These are phyloP conservation scores for Endotrypanum monterogeii DNA, from an alignment of 208 protist species.

Conservation along the genomic window DNA sequence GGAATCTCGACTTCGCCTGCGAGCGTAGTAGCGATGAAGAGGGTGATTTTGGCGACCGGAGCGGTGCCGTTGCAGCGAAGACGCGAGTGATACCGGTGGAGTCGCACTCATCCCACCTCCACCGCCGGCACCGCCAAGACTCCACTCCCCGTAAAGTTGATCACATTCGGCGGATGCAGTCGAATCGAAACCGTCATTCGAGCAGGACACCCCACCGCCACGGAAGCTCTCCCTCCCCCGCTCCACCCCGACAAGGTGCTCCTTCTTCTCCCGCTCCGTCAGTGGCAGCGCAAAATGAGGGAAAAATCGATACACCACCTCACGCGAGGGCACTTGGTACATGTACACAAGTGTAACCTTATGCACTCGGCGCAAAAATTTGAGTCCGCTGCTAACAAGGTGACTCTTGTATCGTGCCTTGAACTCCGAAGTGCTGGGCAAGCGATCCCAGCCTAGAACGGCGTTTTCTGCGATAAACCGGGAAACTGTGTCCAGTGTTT, in stretches of 20 bases:
- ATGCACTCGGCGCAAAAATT: conserved; percentile 22
- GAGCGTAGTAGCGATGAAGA: conserved; percentile 61
- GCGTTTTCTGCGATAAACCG: conserved; percentile 55
- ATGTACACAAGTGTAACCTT: conserved; percentile 34
- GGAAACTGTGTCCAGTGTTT: conserved; percentile 29
- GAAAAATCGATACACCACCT: conserved; percentile 40
- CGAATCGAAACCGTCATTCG: neutral
- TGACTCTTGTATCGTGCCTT: conserved; percentile 33
- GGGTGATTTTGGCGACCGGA: conserved; percentile 28
- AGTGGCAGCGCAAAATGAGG: conserved; percentile 46
- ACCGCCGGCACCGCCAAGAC: neutral
- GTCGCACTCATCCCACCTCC: neutral
- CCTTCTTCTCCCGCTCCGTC: conserved; percentile 38
- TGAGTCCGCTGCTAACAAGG: conserved; percentile 26
- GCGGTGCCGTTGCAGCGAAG: conserved; percentile 8
- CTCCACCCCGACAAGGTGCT: neutral
- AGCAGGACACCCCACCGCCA: neutral
- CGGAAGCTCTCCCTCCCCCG: neutral
- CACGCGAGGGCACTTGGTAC: conserved; percentile 20
- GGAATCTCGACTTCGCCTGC: conserved; percentile 30
- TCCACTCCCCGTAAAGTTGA: conserved; percentile 3
- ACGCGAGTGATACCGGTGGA: neutral
- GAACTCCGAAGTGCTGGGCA: conserved; percentile 17
- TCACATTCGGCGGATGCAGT: neutral
- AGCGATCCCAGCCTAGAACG: conserved; percentile 36